Percentiles rank a stretch among this genome's conserved stretches.
phyloP scores from a whole-genome alignment of 306 rosid genomes.

The Sicyos edulis region DNA sequence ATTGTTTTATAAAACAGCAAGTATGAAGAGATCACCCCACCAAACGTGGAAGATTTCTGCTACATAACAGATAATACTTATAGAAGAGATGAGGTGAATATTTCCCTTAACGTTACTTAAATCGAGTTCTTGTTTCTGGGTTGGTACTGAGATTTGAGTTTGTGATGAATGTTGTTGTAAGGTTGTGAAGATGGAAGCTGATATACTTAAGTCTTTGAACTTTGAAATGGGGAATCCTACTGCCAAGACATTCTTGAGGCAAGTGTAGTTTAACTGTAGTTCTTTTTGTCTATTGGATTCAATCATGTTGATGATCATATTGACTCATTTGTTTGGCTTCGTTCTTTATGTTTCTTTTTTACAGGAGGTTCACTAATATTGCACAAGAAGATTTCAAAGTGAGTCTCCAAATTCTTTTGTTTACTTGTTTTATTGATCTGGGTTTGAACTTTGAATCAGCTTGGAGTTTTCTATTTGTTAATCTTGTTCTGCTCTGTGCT shows the following conservation, averaged over 20 bases:
- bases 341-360: conserved; percentile 13
- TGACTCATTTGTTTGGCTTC: neutral
- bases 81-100: conserved; percentile 56
- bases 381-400: conserved; percentile 53
- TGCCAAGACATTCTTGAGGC: conserved; percentile 70
- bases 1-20: conserved; percentile 37
- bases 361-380: conserved; percentile 56
- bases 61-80: conserved; percentile 74
- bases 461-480: conserved; percentile 20
- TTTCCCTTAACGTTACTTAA: neutral
- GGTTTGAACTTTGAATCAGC: neutral
- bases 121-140: neutral
- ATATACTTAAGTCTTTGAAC: conserved; percentile 52
- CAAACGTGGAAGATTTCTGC: conserved; percentile 67
- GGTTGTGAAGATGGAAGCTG: conserved; percentile 88
- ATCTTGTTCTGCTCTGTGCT: conserved; percentile 11
- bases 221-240: conserved; percentile 91
- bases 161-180: conserved; percentile 20
- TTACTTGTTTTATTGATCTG: neutral
- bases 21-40: conserved; percentile 86
- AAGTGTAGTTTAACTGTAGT: neutral
- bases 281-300: neutral
- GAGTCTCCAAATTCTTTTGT: conserved; percentile 14
- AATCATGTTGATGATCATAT: neutral
- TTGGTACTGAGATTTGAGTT: neutral